These are phyloP conservation scores for Begonia loranthoides DNA, from an alignment of 306 rosid species.

Conservation along the genomic window DNA sequence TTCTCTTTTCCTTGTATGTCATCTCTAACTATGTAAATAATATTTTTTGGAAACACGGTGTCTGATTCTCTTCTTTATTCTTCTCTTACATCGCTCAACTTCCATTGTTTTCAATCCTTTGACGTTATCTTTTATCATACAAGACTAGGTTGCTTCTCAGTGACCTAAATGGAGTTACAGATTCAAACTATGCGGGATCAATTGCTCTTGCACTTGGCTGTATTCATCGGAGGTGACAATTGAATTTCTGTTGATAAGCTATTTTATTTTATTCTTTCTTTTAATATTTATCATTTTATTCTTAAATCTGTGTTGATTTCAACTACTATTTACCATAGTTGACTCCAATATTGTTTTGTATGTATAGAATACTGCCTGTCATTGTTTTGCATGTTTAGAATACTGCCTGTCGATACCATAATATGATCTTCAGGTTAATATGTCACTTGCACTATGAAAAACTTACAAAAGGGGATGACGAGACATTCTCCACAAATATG, in stretches of 20 bases:
- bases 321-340: neutral
- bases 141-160: constrained; percentile 82
- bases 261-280: neutral
- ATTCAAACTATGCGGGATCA: constrained; percentile 70
- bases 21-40: no score
- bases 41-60: no score
- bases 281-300: neutral
- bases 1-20: neutral
- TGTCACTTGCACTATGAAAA: no score
- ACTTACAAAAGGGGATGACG: no score
- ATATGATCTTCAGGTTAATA: no score
- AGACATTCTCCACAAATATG: no score
- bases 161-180: constrained; percentile 65
- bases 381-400: no score
- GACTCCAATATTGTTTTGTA: no score
- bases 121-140: constrained; percentile 13
- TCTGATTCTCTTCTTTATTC: neutral
- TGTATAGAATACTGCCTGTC: no score
- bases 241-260: constrained; percentile 2
- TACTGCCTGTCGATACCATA: no score
- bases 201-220: constrained; percentile 92
- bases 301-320: neutral
- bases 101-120: constrained; percentile 13
- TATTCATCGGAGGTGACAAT: constrained; percentile 80
- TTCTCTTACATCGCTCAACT: constrained; percentile 4